phyloP scores from a whole-genome alignment of 306 rosid species.

The Astragalus membranaceus region DNA sequence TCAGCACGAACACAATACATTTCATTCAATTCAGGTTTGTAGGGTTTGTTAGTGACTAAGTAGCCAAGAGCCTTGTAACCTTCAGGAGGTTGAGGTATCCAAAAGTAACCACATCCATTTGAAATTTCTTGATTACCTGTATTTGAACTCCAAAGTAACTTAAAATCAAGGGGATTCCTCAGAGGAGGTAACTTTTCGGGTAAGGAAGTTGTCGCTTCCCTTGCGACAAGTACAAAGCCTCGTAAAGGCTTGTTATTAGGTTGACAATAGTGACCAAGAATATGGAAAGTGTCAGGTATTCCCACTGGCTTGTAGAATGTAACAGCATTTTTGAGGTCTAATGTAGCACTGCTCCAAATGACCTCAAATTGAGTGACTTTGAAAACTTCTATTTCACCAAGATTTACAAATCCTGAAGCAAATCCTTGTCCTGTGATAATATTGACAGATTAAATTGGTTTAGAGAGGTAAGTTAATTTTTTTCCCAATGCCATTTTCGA shows the following conservation, averaged over 20 bases:
- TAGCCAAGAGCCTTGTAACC: conserved; percentile 75
- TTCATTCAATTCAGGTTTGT: conserved; percentile 64
- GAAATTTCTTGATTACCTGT: conserved; percentile 32
- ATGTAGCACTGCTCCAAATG: conserved; percentile 43
- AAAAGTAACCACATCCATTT: conserved; percentile 49
- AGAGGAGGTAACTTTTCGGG: conserved; percentile 46
- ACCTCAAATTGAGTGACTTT: conserved; percentile 52
- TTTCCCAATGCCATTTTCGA: neutral
- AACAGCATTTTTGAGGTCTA: conserved; percentile 31
- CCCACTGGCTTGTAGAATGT: conserved; percentile 66
- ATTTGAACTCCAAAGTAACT: conserved; percentile 53
- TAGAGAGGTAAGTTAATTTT: neutral
- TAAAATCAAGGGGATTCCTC: conserved; percentile 56
- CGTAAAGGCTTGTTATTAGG: conserved; percentile 43
- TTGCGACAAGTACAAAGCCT: conserved; percentile 68
- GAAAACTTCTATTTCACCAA: conserved; percentile 73
- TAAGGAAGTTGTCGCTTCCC: conserved; percentile 30
- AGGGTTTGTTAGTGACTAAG: conserved; percentile 56
- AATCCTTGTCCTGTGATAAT: conserved; percentile 59
- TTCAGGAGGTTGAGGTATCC: conserved; percentile 74
- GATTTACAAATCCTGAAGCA: conserved; percentile 58
- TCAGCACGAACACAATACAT: conserved; percentile 72
- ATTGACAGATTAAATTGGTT: neutral
- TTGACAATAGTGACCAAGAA: conserved; percentile 83
- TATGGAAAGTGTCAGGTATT: conserved; percentile 58